phyloP scores from a whole-genome alignment of 192 early-diverging fungal species.

The Backusella liffmaniae region DNA sequence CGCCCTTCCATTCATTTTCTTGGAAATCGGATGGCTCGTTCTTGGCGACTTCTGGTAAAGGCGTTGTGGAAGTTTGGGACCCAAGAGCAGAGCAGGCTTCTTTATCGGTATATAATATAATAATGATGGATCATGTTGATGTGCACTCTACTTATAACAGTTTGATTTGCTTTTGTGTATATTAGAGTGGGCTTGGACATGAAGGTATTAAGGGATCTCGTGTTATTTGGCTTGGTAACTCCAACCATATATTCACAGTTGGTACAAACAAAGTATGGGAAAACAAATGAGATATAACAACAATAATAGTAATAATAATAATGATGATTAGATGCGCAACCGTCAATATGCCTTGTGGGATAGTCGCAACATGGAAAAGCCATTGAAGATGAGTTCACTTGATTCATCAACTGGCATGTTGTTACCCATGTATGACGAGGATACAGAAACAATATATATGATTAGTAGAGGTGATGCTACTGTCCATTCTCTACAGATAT shows the following conservation, averaged over 20 bases:
- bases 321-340: slow-evolving; percentile 45
- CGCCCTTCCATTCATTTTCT: slow-evolving; percentile 47
- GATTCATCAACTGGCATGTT: slow-evolving; percentile 72
- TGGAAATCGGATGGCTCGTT: slow-evolving; percentile 62
- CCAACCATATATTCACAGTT: slow-evolving; percentile 62
- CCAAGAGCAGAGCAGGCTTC: slow-evolving; percentile 38
- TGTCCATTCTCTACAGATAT: slow-evolving; percentile 67
- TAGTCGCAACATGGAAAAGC: slow-evolving; percentile 53
- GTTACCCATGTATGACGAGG: slow-evolving; percentile 76
- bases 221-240: slow-evolving; percentile 68
- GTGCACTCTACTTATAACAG: neutral
- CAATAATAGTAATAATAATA: neutral
- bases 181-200: slow-evolving; percentile 49
- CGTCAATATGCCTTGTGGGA: slow-evolving; percentile 80
- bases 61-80: slow-evolving; percentile 64
- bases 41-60: slow-evolving; percentile 54
- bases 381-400: slow-evolving; percentile 56
- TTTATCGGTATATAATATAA: slow-evolving; percentile 21
- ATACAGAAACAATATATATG: slow-evolving; percentile 77
- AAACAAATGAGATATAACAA: neutral
- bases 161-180: neutral
- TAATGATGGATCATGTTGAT: neutral
- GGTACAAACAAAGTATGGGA: slow-evolving; percentile 62
- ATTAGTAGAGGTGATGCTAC: slow-evolving; percentile 67
- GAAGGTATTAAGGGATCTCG: slow-evolving; percentile 64